Base-by-base conservation (phyloP, 805 yeast species). In the Teunomyces pallodes region DNA sequence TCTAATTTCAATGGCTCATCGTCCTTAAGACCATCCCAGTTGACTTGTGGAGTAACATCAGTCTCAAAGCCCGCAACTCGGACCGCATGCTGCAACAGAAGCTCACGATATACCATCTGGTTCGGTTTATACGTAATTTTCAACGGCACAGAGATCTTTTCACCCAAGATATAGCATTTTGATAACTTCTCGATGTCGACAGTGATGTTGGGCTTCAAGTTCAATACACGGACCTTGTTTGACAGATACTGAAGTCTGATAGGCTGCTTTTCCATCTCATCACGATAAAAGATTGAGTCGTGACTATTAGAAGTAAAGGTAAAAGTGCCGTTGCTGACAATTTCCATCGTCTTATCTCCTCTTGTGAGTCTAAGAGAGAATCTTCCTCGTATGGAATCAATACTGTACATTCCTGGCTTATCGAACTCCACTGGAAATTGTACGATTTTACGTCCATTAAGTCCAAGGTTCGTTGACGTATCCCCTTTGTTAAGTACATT, bases 11-110 rank as follows among this genome's bases (percentile, higher is more conserved):
- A 51, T 1, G 71, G 62, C 48, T 69, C 74, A 42, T 73, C 78
- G 49, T 73, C 78, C 49, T 73, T 73, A 38, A 66, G 48, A 5
- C 44, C 52, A 17, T 67, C 63, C 76, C 76, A 73, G 46, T 61
- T 62, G 3, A 57, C 57, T 40, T 56, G 65, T 2, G 64, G 56
- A 5, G 53, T 49, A 8, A 56, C 17, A 26, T 52, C 55, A 14
- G 46, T 28, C 5, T 55, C 59, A 2, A 53, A 46, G 8, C 56
- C 62, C 12, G 47, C 47, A 5, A 63, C 46, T 20, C 52, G 58
- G 1, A 62, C 47, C 40, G 61, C 54, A 6, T 62, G 60, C 8
- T 59, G 52, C 12, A 69, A 40, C 10, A 54, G 42, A 3, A 68
- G 48, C 40, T 54, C 52, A 29, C 54, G 50, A 49, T 63, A 64